These are phyloP conservation scores for Dactylellina leptospora DNA, from an alignment of 2,329 filamentous ascomycete species.

Conservation along the genomic window DNA sequence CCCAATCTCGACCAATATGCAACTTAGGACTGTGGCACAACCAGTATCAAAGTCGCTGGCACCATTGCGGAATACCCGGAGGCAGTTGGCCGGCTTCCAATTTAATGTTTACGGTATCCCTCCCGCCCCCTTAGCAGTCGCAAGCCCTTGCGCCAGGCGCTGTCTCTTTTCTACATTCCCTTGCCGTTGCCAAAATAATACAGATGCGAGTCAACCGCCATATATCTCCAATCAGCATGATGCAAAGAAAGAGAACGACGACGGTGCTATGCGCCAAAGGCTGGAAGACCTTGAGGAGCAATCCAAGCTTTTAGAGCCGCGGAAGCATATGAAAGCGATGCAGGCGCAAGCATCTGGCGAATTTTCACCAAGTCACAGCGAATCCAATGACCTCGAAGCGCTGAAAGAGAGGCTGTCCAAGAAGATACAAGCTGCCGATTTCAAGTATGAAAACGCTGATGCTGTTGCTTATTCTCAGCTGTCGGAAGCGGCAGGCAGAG, in stretches of 20 bases:
- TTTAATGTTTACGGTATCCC: no score
- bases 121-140: no score
- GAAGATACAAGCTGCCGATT: constrained; percentile 68
- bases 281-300: constrained; percentile 43
- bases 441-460: constrained; percentile 65
- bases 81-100: no score
- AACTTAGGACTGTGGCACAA: no score
- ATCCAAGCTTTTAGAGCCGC: constrained; percentile 40
- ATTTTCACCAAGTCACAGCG: constrained; percentile 6
- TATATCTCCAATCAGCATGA: not conserved
- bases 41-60: no score
- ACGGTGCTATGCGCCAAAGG: constrained; percentile 43
- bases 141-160: no score
- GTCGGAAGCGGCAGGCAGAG: constrained; percentile 70
- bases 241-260: constrained; percentile 2
- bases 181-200: constrained; percentile 5
- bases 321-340: constrained; percentile 38
- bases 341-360: constrained; percentile 35
- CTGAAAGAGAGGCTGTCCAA: constrained; percentile 69
- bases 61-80: no score
- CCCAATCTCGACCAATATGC: no score
- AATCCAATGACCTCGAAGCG: constrained; percentile 64
- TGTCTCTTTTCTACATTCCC: no score
- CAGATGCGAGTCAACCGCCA: not conserved
- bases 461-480: constrained; percentile 65